Conservation (phyloP, 1,284 basidiomycete species). For the Cronartium ribicola region DNA sequence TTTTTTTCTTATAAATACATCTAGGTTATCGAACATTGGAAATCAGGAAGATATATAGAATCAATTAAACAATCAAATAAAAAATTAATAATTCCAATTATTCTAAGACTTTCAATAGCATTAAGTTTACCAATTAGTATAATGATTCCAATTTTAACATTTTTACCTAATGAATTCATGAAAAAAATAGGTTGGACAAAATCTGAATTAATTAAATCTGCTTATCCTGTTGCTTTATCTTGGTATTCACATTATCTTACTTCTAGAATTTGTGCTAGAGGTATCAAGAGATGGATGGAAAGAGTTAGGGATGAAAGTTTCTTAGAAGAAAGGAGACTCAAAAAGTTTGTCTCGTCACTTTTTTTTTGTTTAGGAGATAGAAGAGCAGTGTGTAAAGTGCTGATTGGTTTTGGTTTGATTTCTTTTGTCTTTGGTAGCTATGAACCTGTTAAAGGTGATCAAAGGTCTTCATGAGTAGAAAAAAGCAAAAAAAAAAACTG, state of each 20-base stretch:
- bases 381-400: no score
- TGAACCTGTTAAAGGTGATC: no score
- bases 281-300: conserved; percentile 28
- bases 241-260: conserved; percentile 15
- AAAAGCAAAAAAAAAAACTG: no score
- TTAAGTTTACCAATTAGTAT: conserved; percentile 8
- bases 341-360: conserved; percentile 12
- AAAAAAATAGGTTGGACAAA: background rate
- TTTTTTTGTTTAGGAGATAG: background rate
- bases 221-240: conserved; percentile 28
- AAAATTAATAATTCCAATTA: conserved; percentile 14
- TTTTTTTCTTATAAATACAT: background rate
- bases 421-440: no score
- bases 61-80: conserved; percentile 13
- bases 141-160: conserved; percentile 8
- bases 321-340: conserved; percentile 26
- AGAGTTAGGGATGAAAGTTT: conserved; percentile 41
- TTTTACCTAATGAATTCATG: background rate
- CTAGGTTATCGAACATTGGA: conserved; percentile 27
- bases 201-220: background rate
- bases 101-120: background rate
- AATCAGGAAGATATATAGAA: background rate
- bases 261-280: conserved; percentile 7
- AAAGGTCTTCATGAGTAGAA: no score
- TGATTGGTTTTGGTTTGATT: no score